Conservation (phyloP, 78 protist genomes). For the Pirum gemmata region DNA sequence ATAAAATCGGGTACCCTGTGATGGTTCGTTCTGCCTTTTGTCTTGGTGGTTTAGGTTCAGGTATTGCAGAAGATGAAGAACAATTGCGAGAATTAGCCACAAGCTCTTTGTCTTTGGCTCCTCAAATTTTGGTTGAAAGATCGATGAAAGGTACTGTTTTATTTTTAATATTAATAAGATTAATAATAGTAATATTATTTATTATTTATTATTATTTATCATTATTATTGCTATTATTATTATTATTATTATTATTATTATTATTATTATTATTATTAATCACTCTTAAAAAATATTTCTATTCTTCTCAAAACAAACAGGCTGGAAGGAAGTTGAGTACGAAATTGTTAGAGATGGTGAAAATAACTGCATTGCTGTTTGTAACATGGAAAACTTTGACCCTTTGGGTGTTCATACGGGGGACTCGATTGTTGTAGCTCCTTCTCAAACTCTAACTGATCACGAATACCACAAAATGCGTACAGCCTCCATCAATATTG, state of each 20-base stretch:
- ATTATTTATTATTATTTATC: too few relatives aligned
- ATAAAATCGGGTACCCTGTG: conserved; percentile 76
- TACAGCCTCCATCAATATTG: conserved; percentile 74
- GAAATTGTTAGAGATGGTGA: conserved; percentile 88
- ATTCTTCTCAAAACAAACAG: too few relatives aligned
- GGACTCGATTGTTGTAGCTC: conserved; percentile 94
- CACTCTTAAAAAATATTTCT: too few relatives aligned
- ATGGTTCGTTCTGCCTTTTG: conserved; percentile 88
- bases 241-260: too few relatives aligned
- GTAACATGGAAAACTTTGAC: conserved; percentile 97
- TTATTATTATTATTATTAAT: too few relatives aligned
- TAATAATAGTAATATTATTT: too few relatives aligned
- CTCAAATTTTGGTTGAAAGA: too few relatives aligned
- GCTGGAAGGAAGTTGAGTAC: conserved; percentile 97
- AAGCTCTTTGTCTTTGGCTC: conserved; percentile 57
- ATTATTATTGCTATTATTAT: too few relatives aligned
- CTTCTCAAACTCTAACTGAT: conserved; percentile 89
- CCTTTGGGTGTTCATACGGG: conserved; percentile 94
- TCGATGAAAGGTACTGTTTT: too few relatives aligned
- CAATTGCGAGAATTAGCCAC: conserved; percentile 63
- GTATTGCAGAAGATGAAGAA: conserved; percentile 75
- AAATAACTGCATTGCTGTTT: conserved; percentile 94
- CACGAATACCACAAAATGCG: conserved; percentile 90
- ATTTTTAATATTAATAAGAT: too few relatives aligned
- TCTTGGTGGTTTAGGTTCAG: conserved; percentile 93